Percentiles rank a stretch among this genome's conserved stretches.
Evolutionary conservation across 2,329 filamentous ascomycete species (phyloP).

Genomic region (Metarhizium humberi): DNA sequence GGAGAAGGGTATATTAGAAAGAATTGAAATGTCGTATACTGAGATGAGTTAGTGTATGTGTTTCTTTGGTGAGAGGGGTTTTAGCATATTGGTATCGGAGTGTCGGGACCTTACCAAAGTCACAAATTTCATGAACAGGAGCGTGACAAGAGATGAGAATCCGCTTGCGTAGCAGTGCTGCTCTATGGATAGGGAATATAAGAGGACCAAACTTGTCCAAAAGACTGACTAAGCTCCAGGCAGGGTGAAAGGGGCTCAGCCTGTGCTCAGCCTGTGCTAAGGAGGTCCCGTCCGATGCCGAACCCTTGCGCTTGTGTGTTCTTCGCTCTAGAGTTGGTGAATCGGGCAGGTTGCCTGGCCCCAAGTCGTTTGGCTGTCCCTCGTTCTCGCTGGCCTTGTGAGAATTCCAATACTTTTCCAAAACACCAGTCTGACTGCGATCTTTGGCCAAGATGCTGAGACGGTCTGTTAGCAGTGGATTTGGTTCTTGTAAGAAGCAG

Average conservation of each 20-base stretch:
- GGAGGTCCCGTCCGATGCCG: slow-evolving; percentile 51
- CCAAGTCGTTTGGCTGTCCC: slow-evolving; percentile 9
- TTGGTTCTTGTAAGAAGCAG: neutral
- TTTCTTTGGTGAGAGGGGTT: slow-evolving; percentile 8
- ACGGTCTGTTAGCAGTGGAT: neutral
- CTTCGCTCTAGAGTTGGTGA: slow-evolving; percentile 23
- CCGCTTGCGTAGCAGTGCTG: slow-evolving; percentile 75
- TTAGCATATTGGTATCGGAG: slow-evolving; percentile 3
- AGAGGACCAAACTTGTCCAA: slow-evolving; percentile 82
- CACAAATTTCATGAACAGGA: slow-evolving; percentile 76
- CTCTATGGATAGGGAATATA: slow-evolving; percentile 83
- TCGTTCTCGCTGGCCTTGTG: slow-evolving; percentile 28
- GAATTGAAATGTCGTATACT: slow-evolving; percentile 92
- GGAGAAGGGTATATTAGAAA: slow-evolving; percentile 77
- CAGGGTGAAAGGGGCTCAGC: slow-evolving; percentile 73
- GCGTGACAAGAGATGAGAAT: slow-evolving; percentile 81
- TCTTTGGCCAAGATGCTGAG: slow-evolving; percentile 54
- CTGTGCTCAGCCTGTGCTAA: slow-evolving; percentile 52
- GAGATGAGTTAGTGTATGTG: neutral
- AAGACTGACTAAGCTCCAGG: slow-evolving; percentile 68
- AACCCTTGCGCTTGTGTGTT: slow-evolving; percentile 46
- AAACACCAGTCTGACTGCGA: slow-evolving; percentile 47
- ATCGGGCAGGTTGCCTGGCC: slow-evolving; percentile 28
- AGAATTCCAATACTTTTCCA: slow-evolving; percentile 75
- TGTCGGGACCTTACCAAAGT: slow-evolving; percentile 59